These are phyloP conservation scores for Linderina pennispora DNA, from an alignment of 192 early-diverging fungal species.

Conservation along the genomic window DNA sequence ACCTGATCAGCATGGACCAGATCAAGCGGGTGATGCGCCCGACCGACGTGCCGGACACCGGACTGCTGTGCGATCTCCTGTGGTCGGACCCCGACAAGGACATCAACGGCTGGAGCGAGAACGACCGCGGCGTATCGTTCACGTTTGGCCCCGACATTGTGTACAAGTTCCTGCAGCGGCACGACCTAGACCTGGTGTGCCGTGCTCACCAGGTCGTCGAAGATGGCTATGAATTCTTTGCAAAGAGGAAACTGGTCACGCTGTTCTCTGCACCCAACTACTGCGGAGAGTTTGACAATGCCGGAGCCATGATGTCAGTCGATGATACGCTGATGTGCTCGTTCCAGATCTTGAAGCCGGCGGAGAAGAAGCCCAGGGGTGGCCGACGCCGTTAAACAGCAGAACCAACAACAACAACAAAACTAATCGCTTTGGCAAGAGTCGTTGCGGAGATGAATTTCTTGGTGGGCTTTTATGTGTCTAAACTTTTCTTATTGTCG, in stretches of 20 bases:
- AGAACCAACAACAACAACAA: no score
- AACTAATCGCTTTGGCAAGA: no score
- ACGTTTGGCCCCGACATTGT: constrained; percentile 97
- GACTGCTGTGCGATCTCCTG: constrained; percentile 89
- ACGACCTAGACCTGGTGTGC: constrained; percentile 97
- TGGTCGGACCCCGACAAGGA: constrained; percentile 99
- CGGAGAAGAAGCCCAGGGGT: constrained; percentile 57
- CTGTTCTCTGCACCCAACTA: constrained; percentile 97
- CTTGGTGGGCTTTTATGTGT: no score
- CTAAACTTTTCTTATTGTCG: neutral
- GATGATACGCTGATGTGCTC: constrained; percentile 82
- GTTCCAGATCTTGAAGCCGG: constrained; percentile 95
- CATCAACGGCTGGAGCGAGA: constrained; percentile 92
- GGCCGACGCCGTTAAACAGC: constrained; percentile 36
- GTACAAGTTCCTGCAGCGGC: constrained; percentile 86
- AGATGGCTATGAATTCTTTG: constrained; percentile 99
- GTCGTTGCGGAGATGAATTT: no score
- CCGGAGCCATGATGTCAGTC: constrained; percentile 85
- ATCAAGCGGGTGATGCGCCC: constrained; percentile 95
- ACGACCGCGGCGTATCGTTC: constrained; percentile 93
- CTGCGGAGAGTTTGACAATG: constrained; percentile 88
- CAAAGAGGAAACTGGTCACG: constrained; percentile 92
- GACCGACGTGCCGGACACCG: constrained; percentile 96
- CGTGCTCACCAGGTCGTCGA: constrained; percentile 98
- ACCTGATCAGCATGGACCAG: constrained; percentile 96